Evolutionary conservation across 495 filamentous ascomycete genomes (phyloP).

Genomic region (Aspergillus egyptiacus): DNA sequence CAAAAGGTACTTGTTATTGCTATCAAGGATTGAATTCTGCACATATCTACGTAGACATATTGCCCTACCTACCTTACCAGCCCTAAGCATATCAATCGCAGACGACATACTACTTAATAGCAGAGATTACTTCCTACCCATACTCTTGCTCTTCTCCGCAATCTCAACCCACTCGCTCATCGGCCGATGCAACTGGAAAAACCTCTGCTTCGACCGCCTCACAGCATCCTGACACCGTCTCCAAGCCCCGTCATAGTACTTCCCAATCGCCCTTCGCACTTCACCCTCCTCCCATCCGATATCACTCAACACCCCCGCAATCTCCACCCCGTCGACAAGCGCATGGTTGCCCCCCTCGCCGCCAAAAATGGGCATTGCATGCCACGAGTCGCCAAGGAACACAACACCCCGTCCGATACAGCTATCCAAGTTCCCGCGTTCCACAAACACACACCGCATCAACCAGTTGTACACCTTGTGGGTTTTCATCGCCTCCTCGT

Average conservation of each 20-base stretch:
- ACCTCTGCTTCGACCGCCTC: slow-evolving; percentile 6
- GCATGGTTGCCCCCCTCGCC: slow-evolving; percentile 33
- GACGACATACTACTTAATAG: too few species aligned
- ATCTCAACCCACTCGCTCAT: slow-evolving; percentile 10
- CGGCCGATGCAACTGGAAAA: slow-evolving; percentile 7
- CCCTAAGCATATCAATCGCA: too few species aligned
- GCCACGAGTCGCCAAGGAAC: slow-evolving; percentile 35
- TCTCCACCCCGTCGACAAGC: slow-evolving; percentile 11
- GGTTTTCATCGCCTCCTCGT: slow-evolving; percentile 20
- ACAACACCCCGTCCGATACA: slow-evolving; percentile 22
- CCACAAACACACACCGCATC: slow-evolving; percentile 26
- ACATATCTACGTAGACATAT: too few species aligned
- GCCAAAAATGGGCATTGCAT: slow-evolving; percentile 36
- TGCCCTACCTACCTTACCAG: too few species aligned
- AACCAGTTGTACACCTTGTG: slow-evolving; percentile 37
- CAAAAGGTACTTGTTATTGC: too few species aligned
- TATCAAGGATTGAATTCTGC: too few species aligned
- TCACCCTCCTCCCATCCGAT: background rate
- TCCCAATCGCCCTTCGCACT: background rate
- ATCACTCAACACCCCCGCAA: background rate
- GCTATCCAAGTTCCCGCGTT: slow-evolving; percentile 12
- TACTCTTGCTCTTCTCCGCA: background rate
- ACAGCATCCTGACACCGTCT: slow-evolving; percentile 6
- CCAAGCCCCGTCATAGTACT: slow-evolving; percentile 4
- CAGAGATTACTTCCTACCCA: background rate